A percentile compares a stretch with the other conserved stretches of the same genome.
phyloP scores from a whole-genome alignment of 2,329 filamentous ascomycete species.

The Ambrosiella cleistominuta region DNA sequence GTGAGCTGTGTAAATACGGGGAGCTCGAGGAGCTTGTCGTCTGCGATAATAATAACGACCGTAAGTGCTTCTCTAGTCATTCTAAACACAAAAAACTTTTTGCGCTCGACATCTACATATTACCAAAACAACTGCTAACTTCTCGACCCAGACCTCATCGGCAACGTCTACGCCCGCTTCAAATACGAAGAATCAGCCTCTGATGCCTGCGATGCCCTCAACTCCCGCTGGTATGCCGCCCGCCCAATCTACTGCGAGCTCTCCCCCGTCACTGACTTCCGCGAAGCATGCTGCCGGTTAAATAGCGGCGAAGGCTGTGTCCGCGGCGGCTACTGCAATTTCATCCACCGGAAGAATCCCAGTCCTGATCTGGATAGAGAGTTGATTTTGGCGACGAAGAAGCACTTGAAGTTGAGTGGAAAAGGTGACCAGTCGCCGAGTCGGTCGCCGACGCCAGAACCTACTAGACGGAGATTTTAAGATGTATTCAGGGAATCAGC shows the following conservation, averaged over 20 bases:
- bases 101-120: constrained; percentile 3
- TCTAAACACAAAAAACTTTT: neutral
- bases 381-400: constrained; percentile 76
- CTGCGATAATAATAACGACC: constrained; percentile 99
- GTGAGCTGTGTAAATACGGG: constrained; percentile 97
- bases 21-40: constrained; percentile 96
- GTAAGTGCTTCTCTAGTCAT: constrained; percentile 30
- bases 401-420: constrained; percentile 78
- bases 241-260: constrained; percentile 97
- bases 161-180: constrained; percentile 98
- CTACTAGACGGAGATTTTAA: constrained; percentile 53
- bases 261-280: constrained; percentile 90
- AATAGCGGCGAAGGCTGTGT: constrained; percentile 94
- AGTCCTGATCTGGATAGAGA: constrained; percentile 76
- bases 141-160: constrained; percentile 56
- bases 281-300: constrained; percentile 88
- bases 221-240: constrained; percentile 90
- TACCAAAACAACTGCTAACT: constrained; percentile 14
- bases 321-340: constrained; percentile 94
- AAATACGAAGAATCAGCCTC: constrained; percentile 98
- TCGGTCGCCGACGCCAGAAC: constrained; percentile 74
- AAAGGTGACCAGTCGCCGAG: constrained; percentile 67
- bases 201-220: constrained; percentile 81
- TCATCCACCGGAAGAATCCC: constrained; percentile 96
- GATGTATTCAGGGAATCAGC: neutral